Evolutionary conservation across 2,329 filamentous ascomycete genomes (phyloP).

Genomic region (Cladosporium sphaerospermum): DNA sequence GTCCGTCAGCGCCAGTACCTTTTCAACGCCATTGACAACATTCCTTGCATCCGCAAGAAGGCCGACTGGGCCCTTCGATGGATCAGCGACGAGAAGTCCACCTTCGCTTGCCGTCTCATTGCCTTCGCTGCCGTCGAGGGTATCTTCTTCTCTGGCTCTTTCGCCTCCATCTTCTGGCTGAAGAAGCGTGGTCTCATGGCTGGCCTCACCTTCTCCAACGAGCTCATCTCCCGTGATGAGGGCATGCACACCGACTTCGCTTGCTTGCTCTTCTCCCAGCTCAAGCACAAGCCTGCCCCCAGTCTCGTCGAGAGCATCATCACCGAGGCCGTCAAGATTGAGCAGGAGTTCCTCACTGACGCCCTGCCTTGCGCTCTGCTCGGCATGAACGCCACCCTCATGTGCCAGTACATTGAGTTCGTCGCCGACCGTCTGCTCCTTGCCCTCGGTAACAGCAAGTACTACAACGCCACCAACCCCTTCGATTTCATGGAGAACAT

Average conservation of each 20-base stretch:
- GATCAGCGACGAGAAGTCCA: conserved; percentile 90
- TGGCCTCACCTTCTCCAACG: conserved; percentile 97
- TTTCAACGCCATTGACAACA: conserved; percentile 98
- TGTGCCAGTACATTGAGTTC: conserved; percentile 99
- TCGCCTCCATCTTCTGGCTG: conserved; percentile 99
- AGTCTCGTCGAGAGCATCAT: conserved; percentile 81
- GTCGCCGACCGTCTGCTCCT: conserved; percentile 92
- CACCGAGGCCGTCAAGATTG: conserved; percentile 84
- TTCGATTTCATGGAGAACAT: conserved; percentile 99
- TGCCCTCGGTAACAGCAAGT: conserved; percentile 87
- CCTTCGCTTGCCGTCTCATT: conserved; percentile 90
- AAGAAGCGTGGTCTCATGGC: conserved; percentile 99
- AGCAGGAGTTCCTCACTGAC: conserved; percentile 97
- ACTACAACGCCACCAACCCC: conserved; percentile 88
- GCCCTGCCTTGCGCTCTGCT: conserved; percentile 87
- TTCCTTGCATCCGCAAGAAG: conserved; percentile 97
- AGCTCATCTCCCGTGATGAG: conserved; percentile 98
- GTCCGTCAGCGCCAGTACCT: conserved; percentile 87
- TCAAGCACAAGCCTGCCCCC: conserved; percentile 84
- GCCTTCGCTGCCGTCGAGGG: conserved; percentile 97
- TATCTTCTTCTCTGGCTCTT: conserved; percentile 99
- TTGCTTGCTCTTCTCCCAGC: conserved; percentile 93
- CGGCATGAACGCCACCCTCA: conserved; percentile 93
- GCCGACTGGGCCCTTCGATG: conserved; percentile 94
- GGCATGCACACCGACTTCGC: conserved; percentile 99